Evolutionary conservation across 352 stramenopile species (phyloP), one percentile per base, ranked within the genome.

Genomic region (Globisporangium heterothallicum): DNA sequence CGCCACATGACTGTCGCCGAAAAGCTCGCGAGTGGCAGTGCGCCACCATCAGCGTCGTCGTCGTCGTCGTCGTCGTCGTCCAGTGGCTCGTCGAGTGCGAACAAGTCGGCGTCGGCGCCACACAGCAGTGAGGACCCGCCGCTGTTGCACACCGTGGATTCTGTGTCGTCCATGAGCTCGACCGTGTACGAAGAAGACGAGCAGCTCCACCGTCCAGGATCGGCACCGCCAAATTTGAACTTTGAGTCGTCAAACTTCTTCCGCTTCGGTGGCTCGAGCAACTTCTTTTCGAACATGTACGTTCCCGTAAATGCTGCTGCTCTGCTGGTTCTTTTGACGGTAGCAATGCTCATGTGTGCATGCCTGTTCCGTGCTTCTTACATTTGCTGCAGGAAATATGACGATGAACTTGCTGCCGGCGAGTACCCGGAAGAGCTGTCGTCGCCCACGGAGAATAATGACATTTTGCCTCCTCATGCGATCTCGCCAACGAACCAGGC

Each of bases 191-290:
- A 66, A 19, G 58, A 66, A 25, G 58, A 66, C 40, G 58, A 66
- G 27, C 53, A 52, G 57, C 42, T 34, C 22, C 51, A 58, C 13
- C 57, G 57, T 19, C 57, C 57, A 1, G 51, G 57, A 19, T 59
- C 57, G 12, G 51, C 26, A 27, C 62, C 48, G 30, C 49, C 49
- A 49, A 56, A 58, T 30, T 41, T 78, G 13, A 54, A 49, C 58
- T 83, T 83, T 25, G 72, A 83, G 21, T 56, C 62, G 25, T 68
- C 71, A 9, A 59, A 58, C n/a, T 65, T 81, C 16, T 84, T 84
- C 44, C 7, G 42, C 42, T 81, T 81, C 47, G 65, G 66, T 12
- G 66, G 59, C 36, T 55, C 70, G 10, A 66, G 48, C 29, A 66
- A 78, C 46, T 79, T 81, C 48, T 81, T 84, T 41, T 60, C 60